Evolutionary conservation across 495 filamentous ascomycete species (phyloP), one percentile per base, ranked within the genome.

Genomic region (Beverwykella pulmonaria): DNA sequence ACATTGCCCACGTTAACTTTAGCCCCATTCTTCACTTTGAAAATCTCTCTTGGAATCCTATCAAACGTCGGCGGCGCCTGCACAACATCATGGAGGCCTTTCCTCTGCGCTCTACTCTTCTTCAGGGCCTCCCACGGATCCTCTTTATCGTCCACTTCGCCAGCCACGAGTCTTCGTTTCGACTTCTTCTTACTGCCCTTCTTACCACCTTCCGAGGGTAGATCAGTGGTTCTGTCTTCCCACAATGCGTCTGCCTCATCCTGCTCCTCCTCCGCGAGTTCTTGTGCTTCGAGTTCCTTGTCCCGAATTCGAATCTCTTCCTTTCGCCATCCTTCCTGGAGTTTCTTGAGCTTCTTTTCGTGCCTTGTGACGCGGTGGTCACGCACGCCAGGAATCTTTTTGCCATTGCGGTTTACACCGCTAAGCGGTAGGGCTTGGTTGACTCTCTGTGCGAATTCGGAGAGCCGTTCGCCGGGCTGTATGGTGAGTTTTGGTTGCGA

Each of bases 101-200:
- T 89, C 26, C 73, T 67, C 48, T 73, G 57, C 12, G 69, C 71
- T n/a, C 75, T 59, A 67, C 81, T 84, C 73, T 77, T 81, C 70
- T 80, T 84, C 53, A 98, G 75, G 63, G 83, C 85, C 55, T 83
- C 87, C 93, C 93, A 98, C 10, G 92, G 91, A 79, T 97, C 93
- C 20, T 85, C 83, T 23, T 87, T 82, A 32, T 83, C 80, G 39
- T 70, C 77, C 14, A 71, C 73, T 53, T 75, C 78, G 3, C 70
- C 79, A 22, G 30, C 71, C 61, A 69, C 70, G 52, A 55, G 78
- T 77, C 65, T 81, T 79, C 61, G 76, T 74, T 25, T 76, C 53
- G 72, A 68, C 23, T 65, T 73, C 67, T 77, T 80, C 27, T 83
- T 79, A 68, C 85, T 88, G 75, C 80, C 83, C 26, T 79, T 80